Conservation (phyloP, 2,329 filamentous ascomycete genomes). For the Verticillium nonalfalfae region DNA sequence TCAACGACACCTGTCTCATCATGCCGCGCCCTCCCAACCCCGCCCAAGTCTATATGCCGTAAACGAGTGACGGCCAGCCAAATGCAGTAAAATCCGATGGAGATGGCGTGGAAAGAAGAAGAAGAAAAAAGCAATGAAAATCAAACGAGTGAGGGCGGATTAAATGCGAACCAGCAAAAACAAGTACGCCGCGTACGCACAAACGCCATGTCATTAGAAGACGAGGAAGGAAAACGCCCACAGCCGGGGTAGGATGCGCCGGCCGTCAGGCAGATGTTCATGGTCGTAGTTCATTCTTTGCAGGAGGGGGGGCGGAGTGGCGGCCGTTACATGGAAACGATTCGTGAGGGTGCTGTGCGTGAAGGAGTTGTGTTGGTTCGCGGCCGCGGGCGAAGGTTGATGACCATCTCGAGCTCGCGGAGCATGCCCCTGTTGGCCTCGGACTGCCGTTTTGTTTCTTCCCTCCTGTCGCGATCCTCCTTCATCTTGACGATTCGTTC, state of each 20-base stretch:
- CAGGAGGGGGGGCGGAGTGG: not conserved
- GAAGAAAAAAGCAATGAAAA: not conserved
- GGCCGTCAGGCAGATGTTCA: not conserved
- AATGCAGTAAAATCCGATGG: not conserved
- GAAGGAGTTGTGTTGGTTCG: slow-evolving; percentile 27
- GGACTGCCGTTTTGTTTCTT: slow-evolving; percentile 62
- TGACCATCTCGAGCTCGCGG: slow-evolving; percentile 85
- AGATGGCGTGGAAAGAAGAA: not conserved
- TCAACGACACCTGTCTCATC: not conserved
- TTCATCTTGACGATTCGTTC: slow-evolving; percentile 84
- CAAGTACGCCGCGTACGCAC: not conserved
- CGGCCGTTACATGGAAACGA: slow-evolving; percentile 36
- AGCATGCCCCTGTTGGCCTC: slow-evolving; percentile 88
- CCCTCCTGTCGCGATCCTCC: slow-evolving; percentile 74
- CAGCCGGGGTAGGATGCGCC: not conserved
- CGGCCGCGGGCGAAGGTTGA: slow-evolving; percentile 46
- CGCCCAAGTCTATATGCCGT: not conserved
- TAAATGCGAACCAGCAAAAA: not conserved
- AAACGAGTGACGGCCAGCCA: not conserved
- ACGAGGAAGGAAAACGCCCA: not conserved
- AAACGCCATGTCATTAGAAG: not conserved
- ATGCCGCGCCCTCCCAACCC: not conserved
- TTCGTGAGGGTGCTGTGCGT: slow-evolving; percentile 26
- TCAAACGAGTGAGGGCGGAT: not conserved
- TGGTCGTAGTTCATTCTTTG: not conserved